Percentiles rank a stretch among this genome's conserved stretches.
phyloP scores from a whole-genome alignment of 2,329 filamentous ascomycete genomes.

The Botryotinia calthae region DNA sequence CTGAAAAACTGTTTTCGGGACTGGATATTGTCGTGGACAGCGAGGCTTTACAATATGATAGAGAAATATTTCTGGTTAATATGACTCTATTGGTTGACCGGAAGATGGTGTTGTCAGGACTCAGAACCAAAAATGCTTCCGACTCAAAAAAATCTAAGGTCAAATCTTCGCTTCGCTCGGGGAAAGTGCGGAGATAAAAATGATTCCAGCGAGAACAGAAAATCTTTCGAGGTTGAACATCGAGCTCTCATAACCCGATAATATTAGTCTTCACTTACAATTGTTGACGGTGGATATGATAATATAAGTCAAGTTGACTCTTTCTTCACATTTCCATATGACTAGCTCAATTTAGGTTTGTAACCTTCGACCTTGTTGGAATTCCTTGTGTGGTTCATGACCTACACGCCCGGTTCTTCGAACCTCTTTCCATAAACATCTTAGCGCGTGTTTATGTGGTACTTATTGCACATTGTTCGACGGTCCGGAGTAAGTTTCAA shows the following conservation, averaged over 20 bases:
- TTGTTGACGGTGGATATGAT: not conserved
- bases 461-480: not conserved
- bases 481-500: not conserved
- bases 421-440: not conserved
- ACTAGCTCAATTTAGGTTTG: not conserved
- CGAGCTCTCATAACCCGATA: not conserved
- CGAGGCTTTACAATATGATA: not conserved
- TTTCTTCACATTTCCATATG: not conserved
- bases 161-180: no score
- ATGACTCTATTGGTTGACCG: not conserved
- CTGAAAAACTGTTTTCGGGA: no score
- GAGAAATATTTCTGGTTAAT: not conserved
- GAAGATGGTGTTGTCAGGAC: not conserved
- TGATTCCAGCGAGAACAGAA: not conserved
- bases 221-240: not conserved
- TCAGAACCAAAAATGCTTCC: not conserved
- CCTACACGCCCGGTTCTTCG: not conserved
- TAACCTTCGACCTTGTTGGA: not conserved
- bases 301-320: not conserved
- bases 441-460: not conserved
- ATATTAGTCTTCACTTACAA: not conserved
- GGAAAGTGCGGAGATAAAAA: not conserved
- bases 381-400: not conserved
- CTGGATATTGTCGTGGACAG: not conserved
- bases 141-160: not conserved